Percentiles rank a stretch among this genome's conserved stretches.
Conservation (phyloP, 2,329 filamentous ascomycete species). For the Hymenoscyphus albidus region DNA sequence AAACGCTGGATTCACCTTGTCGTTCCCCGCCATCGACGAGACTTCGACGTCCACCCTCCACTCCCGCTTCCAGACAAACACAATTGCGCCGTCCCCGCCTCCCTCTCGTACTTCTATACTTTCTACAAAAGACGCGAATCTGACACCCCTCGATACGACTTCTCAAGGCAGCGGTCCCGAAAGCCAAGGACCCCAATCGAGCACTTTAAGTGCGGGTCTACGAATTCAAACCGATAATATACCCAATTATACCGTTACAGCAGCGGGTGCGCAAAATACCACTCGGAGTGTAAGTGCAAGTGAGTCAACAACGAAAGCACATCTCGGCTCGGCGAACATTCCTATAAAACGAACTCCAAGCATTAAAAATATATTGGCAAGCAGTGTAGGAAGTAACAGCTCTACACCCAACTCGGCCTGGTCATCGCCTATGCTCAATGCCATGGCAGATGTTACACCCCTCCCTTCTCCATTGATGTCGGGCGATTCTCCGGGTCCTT, state of each 20-base stretch:
- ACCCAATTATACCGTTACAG: slow-evolving; percentile 27
- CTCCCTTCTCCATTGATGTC: slow-evolving; percentile 70
- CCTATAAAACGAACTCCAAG: slow-evolving; percentile 56
- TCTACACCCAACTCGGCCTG: slow-evolving; percentile 62
- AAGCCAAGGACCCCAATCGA: slow-evolving; percentile 18
- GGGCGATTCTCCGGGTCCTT: slow-evolving; percentile 62
- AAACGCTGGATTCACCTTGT: slow-evolving; percentile 16
- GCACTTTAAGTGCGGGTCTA: slow-evolving; percentile 32
- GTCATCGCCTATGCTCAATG: slow-evolving; percentile 70
- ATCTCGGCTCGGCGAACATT: slow-evolving; percentile 19
- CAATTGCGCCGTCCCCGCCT: slow-evolving; percentile 39
- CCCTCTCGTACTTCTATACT: slow-evolving; percentile 16
- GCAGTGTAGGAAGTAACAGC: slow-evolving; percentile 42
- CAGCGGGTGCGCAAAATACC: slow-evolving; percentile 23
- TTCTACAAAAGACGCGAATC: slow-evolving; percentile 14
- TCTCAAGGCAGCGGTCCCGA: slow-evolving; percentile 21
- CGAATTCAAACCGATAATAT: slow-evolving; percentile 38
- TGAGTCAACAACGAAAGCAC: slow-evolving; percentile 19
- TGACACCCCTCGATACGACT: slow-evolving; percentile 28
- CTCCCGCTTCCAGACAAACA: slow-evolving; percentile 37
- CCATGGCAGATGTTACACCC: slow-evolving; percentile 75
- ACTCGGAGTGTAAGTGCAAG: slow-evolving; percentile 7
- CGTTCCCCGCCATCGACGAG: slow-evolving; percentile 13
- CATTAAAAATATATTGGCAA: slow-evolving; percentile 51
- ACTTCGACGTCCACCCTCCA: slow-evolving; percentile 7